Conservation (phyloP, 2,329 filamentous ascomycete genomes). For the Stagonosporopsis cucurbitacearum region DNA sequence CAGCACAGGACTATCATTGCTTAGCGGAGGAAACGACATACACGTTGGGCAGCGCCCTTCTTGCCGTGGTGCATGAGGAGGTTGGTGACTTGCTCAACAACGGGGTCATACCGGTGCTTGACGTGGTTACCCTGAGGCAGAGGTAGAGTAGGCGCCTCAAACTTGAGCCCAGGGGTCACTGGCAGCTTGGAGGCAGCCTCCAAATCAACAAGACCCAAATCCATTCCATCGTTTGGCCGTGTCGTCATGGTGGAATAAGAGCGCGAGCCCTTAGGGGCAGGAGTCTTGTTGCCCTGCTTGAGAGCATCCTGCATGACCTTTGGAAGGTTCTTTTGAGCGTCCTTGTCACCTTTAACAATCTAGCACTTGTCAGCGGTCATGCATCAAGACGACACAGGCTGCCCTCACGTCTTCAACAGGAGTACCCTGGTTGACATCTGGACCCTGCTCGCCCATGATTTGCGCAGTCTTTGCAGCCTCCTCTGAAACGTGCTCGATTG, state of each 20-base stretch:
- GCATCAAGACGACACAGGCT: neutral
- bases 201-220: slow-evolving; percentile 43
- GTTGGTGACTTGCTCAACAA: slow-evolving; percentile 86
- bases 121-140: slow-evolving; percentile 69
- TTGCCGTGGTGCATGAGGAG: slow-evolving; percentile 92
- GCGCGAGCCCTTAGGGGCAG: slow-evolving; percentile 54
- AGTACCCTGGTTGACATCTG: slow-evolving; percentile 70
- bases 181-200: slow-evolving; percentile 27
- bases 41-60: slow-evolving; percentile 85
- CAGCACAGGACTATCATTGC: neutral
- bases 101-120: slow-evolving; percentile 82
- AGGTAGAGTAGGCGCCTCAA: slow-evolving; percentile 71
- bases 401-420: slow-evolving; percentile 67
- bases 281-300: slow-evolving; percentile 53
- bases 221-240: slow-evolving; percentile 27
- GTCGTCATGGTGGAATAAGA: slow-evolving; percentile 62
- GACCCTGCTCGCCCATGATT: slow-evolving; percentile 63
- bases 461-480: slow-evolving; percentile 67
- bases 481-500: slow-evolving; percentile 67
- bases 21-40: slow-evolving; percentile 53
- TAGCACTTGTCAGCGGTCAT: slow-evolving; percentile 42
- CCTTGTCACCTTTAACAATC: slow-evolving; percentile 69
- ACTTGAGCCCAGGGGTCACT: slow-evolving; percentile 70
- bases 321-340: slow-evolving; percentile 67
- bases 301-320: slow-evolving; percentile 70